Evolutionary conservation across 192 early-diverging fungal species (phyloP), one percentile per base, ranked within the genome.

Genomic region (Coemansia sp.): DNA sequence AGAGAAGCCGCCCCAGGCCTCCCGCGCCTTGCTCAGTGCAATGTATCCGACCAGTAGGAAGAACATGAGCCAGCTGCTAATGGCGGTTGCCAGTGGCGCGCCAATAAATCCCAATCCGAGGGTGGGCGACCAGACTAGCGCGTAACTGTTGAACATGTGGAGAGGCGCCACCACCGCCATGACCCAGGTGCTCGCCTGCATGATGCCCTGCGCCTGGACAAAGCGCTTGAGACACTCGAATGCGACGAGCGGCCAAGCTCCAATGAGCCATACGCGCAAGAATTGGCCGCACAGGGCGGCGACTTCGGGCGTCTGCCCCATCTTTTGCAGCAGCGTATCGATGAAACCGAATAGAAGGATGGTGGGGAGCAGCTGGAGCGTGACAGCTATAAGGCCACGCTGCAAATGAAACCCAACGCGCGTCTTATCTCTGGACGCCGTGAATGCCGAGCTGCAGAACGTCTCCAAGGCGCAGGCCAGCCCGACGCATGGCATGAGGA

Each of bases 131-230:
- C 87, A 86, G n/a, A 83, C 81, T 0, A 83, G 72, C 59, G 66
- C 11, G 31, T 73, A 77, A 53, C 74, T 73, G 45, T 56, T 71
- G 50, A 68, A 13, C 2, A 70, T 14, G 37, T 78, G 75, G 39
- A 83, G 33, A 5, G 81, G 81, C 53, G 73, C 73, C 0, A 83
- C 75, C 5, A 75, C 29, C 0, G 50, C 67, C 65, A 77, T 71
- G 6, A 83, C 73, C 67, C 66, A 66, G 1, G 81, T 78, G 36
- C 84, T 85, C 1, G 94, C 93, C 24, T 91, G 85, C 96, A 98
- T 96, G 63, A 91, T 91, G 57, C 93, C 95, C 81, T 98, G 96
- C 0, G 91, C 89, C 74, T 96, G 92, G 24, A 95, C 82, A 72
- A 86, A 97, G 39, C 93, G 86, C 71, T 94, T 92, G 29, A 94